Evolutionary conservation across 2,329 filamentous ascomycete species (phyloP), one percentile per base, ranked within the genome.

Genomic region (Fusarium musae): DNA sequence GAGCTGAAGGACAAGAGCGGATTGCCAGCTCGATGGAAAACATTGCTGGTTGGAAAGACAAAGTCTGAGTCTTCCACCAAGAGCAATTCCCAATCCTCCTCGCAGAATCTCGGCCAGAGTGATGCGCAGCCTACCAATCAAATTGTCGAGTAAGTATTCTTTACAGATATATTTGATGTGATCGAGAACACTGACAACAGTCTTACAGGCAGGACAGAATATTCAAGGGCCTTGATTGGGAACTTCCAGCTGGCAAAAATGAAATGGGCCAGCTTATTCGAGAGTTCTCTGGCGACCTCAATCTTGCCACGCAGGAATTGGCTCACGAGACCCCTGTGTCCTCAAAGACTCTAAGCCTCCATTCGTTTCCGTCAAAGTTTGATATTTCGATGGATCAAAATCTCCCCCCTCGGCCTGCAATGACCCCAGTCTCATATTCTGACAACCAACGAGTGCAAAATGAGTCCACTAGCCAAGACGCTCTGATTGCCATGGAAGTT

Each of bases 341-440:
- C 8, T 28, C 40, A 15, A 26, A 10, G 30, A 37, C 34, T 28
- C 23, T 26, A 32, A 70, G 46, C 32, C 62, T 46, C 60, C 67
- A 52, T 42, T 40, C 34, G 50, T 72, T 47, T 52, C 69, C n/a
- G 28, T 68, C 19, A 42, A 43, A 47, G n/a, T 30, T 56, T 42
- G 81, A 80, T 3, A 82, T 87, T 34, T 83, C 81, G 21, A 60
- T 54, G 58, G 47, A 60, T 12, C 23, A 21, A 23, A 53, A 28
- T 23, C 36, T 60, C 6, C n/a, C 26, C 15, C 56, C 56, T 36
- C 16, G 15, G 15, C 42, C 42, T 26, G 56, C 56, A 21, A 36
- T 28, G 15, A 16, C 26, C 19, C 42, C 56, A 8, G 30, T 26
- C 23, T 17, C 19, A 34, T 37, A 30, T 40, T 17, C 19, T 17